phyloP scores from a whole-genome alignment of 805 yeast species.

The Danielia oregonensis region DNA sequence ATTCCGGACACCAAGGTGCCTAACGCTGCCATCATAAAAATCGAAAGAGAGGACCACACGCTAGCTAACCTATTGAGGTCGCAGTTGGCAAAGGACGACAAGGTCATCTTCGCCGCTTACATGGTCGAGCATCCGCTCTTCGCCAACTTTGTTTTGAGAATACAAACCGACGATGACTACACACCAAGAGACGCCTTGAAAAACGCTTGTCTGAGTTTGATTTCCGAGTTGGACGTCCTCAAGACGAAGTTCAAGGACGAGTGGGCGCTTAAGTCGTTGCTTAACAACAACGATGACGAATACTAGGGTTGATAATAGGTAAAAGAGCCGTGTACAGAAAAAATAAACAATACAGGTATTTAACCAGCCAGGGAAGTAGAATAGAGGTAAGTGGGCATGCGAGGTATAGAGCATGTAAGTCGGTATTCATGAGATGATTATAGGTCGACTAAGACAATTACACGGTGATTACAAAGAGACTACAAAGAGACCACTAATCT shows the following conservation, averaged over 20 bases:
- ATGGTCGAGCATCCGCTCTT: constrained; percentile 97
- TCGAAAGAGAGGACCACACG: constrained; percentile 97
- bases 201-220: constrained; percentile 82
- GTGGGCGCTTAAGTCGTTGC: constrained; percentile 83
- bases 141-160: constrained; percentile 89
- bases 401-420: too few relatives aligned
- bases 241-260: constrained; percentile 81
- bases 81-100: constrained; percentile 78
- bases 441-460: too few relatives aligned
- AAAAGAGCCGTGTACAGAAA: neutral
- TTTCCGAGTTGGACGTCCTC: constrained; percentile 71
- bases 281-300: constrained; percentile 47
- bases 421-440: too few relatives aligned
- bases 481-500: too few relatives aligned
- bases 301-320: constrained; percentile 5
- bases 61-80: constrained; percentile 85
- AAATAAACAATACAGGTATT: neutral
- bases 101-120: constrained; percentile 95
- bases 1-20: constrained; percentile 95
- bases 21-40: constrained; percentile 86
- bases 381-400: too few relatives aligned
- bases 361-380: neutral
- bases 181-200: constrained; percentile 86
- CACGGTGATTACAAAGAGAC: too few relatives aligned
- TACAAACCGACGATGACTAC: constrained; percentile 94